Evolutionary conservation across 1,139 yeast species (phyloP).

Genomic region (Lodderomyces metapsilosis): DNA sequence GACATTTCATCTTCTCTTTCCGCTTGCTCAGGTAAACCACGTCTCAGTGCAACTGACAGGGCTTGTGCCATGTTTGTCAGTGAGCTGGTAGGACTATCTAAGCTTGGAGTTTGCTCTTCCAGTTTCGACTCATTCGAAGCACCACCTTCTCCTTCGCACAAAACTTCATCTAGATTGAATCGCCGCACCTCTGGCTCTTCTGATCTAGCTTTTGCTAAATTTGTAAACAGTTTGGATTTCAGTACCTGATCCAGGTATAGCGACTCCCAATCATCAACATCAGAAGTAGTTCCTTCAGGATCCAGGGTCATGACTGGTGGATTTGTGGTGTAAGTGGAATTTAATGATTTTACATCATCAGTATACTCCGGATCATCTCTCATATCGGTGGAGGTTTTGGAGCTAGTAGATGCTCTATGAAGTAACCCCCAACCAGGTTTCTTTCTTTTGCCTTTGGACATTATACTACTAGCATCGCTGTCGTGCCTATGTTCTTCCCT

Average conservation of each 20-base stretch:
- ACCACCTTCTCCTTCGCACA: neutral
- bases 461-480: neutral
- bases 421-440: conserved; percentile 3
- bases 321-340: conserved; percentile 1
- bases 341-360: conserved; percentile 8
- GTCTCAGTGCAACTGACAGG: neutral
- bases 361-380: conserved; percentile 1
- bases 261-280: conserved; percentile 1
- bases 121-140: too few species aligned
- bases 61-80: neutral
- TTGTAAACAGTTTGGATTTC: neutral
- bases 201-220: neutral
- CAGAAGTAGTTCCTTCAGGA: neutral
- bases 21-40: conserved; percentile 2
- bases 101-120: neutral
- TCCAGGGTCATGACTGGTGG: neutral
- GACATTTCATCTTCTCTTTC: conserved; percentile 7
- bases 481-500: conserved; percentile 3
- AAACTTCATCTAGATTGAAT: conserved; percentile 1
- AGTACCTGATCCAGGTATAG: conserved; percentile 2
- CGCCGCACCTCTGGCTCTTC: neutral
- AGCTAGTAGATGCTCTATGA: conserved; percentile 4
- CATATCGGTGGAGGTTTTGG: conserved; percentile 5
- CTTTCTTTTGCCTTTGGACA: neutral
- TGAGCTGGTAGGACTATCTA: neutral